A percentile compares a stretch with the other conserved stretches of the same genome.
phyloP scores from a whole-genome alignment of 1,284 basidiomycete genomes.

The Phellopilus nigrolimitatus region DNA sequence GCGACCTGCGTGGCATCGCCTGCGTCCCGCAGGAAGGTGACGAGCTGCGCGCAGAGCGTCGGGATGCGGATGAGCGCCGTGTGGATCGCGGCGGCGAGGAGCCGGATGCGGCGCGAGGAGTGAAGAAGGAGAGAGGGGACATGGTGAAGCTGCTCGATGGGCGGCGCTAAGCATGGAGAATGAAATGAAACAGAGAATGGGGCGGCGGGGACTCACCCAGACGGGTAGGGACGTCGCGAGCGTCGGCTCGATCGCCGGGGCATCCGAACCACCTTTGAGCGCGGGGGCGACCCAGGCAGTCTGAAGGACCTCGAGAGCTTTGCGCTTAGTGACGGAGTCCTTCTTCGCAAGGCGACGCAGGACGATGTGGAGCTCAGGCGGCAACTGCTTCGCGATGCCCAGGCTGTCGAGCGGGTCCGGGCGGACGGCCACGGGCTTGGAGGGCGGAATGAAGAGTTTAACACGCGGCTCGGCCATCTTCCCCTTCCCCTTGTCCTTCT shows the following conservation, averaged over 20 bases:
- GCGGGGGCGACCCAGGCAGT: slow-evolving; percentile 61
- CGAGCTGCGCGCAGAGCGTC: slow-evolving; percentile 47
- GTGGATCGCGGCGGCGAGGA: slow-evolving; percentile 69
- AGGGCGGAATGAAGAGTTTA: slow-evolving; percentile 82
- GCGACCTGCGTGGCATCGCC: slow-evolving; percentile 55
- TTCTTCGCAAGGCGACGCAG: slow-evolving; percentile 87
- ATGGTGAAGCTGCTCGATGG: slow-evolving; percentile 70
- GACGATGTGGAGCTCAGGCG: slow-evolving; percentile 81
- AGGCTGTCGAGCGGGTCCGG: slow-evolving; percentile 90
- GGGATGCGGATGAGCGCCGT: slow-evolving; percentile 58
- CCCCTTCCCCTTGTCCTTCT: slow-evolving; percentile 53
- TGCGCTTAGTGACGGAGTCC: slow-evolving; percentile 81
- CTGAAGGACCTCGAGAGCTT: slow-evolving; percentile 84
- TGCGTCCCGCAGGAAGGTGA: slow-evolving; percentile 56
- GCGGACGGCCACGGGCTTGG: slow-evolving; percentile 78
- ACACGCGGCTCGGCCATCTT: slow-evolving; percentile 66
- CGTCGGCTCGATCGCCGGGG: slow-evolving; percentile 29
- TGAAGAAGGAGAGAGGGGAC: slow-evolving; percentile 78
- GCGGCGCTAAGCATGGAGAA: slow-evolving; percentile 12
- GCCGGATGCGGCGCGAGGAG: slow-evolving; percentile 73
- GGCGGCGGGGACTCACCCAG: slow-evolving; percentile 74
- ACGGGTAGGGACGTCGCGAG: slow-evolving; percentile 73
- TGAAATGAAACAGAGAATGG: too few relatives aligned
- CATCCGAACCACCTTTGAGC: slow-evolving; percentile 36
- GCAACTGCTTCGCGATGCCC: slow-evolving; percentile 72